phyloP scores from a whole-genome alignment of 176 grass and related monocot species.

The Raddia guianensis region DNA sequence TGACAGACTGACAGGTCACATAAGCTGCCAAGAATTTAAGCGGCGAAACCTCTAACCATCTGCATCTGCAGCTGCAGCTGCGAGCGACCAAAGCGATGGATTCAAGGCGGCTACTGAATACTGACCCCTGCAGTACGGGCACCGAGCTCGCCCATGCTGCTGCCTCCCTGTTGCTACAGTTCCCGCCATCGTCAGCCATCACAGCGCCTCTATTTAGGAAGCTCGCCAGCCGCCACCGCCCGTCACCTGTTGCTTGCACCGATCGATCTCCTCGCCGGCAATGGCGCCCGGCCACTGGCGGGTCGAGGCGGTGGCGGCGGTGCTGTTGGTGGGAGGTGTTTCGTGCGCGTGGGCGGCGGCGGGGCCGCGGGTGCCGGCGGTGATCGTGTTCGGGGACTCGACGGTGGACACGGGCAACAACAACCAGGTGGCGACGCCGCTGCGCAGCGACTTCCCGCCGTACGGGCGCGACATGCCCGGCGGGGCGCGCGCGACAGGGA shows the following conservation, averaged over 20 bases:
- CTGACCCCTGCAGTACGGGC: background rate
- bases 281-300: conserved; percentile 20
- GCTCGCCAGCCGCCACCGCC: background rate
- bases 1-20: background rate
- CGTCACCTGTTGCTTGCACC: background rate
- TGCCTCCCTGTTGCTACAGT: conserved; percentile 5
- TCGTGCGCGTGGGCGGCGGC: background rate
- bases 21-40: background rate
- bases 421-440: conserved; percentile 55
- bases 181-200: background rate
- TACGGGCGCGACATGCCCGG: conserved; percentile 68
- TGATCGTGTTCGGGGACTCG: conserved; percentile 95
- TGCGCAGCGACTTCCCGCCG: conserved; percentile 60
- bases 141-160: background rate
- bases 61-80: background rate
- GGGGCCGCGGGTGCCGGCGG: conserved; percentile 44
- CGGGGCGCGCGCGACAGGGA: conserved; percentile 57
- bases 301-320: background rate
- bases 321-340: background rate
- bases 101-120: background rate
- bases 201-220: conserved; percentile 24
- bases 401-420: conserved; percentile 96
- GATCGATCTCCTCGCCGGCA: background rate
- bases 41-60: background rate
- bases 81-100: background rate